These are phyloP conservation scores for Cystobasidium tubakii DNA, from an alignment of 768 basidiomycete species.

Conservation along the genomic window DNA sequence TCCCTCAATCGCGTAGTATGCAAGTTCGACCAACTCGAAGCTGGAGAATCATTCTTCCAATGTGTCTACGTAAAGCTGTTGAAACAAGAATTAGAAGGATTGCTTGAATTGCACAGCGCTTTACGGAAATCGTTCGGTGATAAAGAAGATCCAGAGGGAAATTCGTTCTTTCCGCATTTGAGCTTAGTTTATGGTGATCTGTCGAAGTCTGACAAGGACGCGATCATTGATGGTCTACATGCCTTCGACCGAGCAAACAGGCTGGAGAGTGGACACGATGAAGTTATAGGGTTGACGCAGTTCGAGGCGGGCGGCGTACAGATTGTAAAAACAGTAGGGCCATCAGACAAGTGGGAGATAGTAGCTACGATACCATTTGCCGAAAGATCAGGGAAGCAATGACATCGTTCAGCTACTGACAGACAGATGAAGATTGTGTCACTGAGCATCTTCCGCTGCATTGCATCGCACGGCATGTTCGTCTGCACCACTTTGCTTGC, in stretches of 20 bases:
- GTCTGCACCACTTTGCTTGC: too few species aligned
- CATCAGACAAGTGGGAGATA: conserved; percentile 28
- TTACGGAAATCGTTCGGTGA: neutral
- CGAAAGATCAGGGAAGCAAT: neutral
- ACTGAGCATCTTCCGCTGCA: too few species aligned
- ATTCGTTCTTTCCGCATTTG: conserved; percentile 22
- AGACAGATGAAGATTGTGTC: too few species aligned
- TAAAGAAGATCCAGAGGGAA: conserved; percentile 7
- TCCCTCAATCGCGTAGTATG: conserved; percentile 1
- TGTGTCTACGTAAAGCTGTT: conserved; percentile 20
- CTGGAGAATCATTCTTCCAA: conserved; percentile 19
- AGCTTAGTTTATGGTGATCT: conserved; percentile 27
- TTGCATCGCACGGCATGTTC: neutral
- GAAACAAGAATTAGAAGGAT: conserved; percentile 10
- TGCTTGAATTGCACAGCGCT: conserved; percentile 25
- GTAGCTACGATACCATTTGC: conserved; percentile 8
- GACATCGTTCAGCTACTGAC: neutral
- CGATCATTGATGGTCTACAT: neutral
- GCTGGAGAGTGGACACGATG: neutral
- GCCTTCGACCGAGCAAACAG: neutral
- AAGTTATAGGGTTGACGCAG: neutral
- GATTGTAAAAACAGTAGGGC: conserved; percentile 15
- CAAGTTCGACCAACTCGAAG: conserved; percentile 31
- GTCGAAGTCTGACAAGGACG: neutral
- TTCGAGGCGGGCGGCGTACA: neutral